Conservation (phyloP, 75 land plant species). For the Azolla pinnata region DNA sequence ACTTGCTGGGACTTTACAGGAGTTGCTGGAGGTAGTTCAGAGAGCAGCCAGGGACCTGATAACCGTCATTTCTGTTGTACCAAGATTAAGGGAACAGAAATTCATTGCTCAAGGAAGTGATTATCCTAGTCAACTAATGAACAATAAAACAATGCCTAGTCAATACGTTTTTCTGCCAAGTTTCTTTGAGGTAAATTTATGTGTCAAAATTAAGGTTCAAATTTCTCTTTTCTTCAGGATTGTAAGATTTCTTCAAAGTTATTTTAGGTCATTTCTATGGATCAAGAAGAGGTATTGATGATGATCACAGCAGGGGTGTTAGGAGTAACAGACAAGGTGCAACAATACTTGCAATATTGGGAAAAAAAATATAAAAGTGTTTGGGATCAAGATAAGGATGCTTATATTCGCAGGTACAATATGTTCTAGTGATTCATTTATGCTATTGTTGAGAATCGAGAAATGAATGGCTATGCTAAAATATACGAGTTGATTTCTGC, state of each 20-base stretch:
- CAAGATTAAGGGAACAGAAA: slow-evolving; percentile 12
- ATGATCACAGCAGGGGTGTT: slow-evolving; percentile 18
- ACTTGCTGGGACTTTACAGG: too few relatives aligned
- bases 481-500: too few relatives aligned
- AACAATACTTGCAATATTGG: slow-evolving; percentile 20
- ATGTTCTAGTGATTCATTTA: too few relatives aligned
- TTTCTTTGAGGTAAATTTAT: slow-evolving; percentile 14
- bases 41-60: slow-evolving; percentile 19
- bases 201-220: not conserved
- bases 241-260: not conserved
- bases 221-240: not conserved
- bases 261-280: slow-evolving; percentile 17
- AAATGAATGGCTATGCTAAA: too few relatives aligned
- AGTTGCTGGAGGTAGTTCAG: slow-evolving; percentile 21
- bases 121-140: not conserved
- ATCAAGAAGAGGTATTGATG: slow-evolving; percentile 21
- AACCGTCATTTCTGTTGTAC: slow-evolving; percentile 23
- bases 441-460: too few relatives aligned
- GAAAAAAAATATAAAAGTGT: slow-evolving; percentile 24
- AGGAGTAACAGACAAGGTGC: slow-evolving; percentile 19
- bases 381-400: slow-evolving; percentile 32
- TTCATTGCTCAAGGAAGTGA: not conserved
- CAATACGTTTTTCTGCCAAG: slow-evolving; percentile 12
- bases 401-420: slow-evolving; percentile 22
- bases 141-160: not conserved